A percentile compares a stretch with the other conserved stretches of the same genome.
Evolutionary conservation across 139 green algal species (phyloP).

Genomic region (Bryopsis sp.): DNA sequence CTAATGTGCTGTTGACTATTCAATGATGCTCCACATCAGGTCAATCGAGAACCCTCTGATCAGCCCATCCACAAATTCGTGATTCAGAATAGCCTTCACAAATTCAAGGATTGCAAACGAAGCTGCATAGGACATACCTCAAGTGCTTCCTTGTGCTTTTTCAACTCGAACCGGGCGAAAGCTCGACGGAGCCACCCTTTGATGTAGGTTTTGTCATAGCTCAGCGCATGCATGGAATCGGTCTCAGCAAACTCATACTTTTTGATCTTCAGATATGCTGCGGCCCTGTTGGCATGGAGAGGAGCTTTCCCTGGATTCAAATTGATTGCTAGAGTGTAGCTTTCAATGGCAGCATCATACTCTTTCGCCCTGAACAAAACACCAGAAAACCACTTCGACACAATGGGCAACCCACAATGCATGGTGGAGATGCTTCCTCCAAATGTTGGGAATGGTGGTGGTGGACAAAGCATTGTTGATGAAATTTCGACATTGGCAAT

Average conservation of each 20-base stretch:
- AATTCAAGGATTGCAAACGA: neutral
- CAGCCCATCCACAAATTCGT: no score
- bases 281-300: constrained; percentile 35
- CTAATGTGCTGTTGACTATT: no score
- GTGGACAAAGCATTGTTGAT: no score
- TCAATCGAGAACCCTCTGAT: no score
- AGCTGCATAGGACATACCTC: constrained; percentile 18
- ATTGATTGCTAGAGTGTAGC: constrained; percentile 25
- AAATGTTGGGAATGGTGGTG: no score
- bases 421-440: no score
- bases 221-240: constrained; percentile 35
- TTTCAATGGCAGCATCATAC: constrained; percentile 26
- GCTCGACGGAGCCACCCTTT: constrained; percentile 23
- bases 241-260: constrained; percentile 32
- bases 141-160: constrained; percentile 6
- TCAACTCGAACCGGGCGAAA: constrained; percentile 12
- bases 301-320: neutral
- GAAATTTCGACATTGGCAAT: no score
- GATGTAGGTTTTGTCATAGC: constrained; percentile 20
- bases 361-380: constrained; percentile 16
- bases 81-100: no score
- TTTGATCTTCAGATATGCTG: constrained; percentile 40
- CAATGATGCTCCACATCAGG: no score
- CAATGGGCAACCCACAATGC: no score
- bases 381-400: no score